Conservation (phyloP, 768 basidiomycete genomes). For the Suillus hirtellus region DNA sequence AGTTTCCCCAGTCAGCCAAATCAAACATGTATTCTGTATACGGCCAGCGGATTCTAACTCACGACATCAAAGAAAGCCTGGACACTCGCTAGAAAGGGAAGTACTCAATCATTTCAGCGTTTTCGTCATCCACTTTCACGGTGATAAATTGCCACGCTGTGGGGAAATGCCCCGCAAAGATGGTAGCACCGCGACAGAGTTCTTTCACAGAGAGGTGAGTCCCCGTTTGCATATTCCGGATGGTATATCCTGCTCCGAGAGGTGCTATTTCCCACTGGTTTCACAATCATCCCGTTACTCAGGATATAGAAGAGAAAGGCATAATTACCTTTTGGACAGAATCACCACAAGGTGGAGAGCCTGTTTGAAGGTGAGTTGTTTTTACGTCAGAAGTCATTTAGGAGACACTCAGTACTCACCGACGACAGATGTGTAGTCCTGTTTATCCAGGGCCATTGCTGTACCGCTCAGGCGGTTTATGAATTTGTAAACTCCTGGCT, state of each 20-base stretch:
- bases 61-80: neutral
- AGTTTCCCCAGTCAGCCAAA: slow-evolving; percentile 24
- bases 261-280: slow-evolving; percentile 32
- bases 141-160: slow-evolving; percentile 30
- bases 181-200: neutral
- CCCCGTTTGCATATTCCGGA: slow-evolving; percentile 33
- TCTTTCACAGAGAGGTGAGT: slow-evolving; percentile 28
- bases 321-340: slow-evolving; percentile 30
- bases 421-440: slow-evolving; percentile 17
- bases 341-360: slow-evolving; percentile 32
- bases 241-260: slow-evolving; percentile 29
- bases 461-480: slow-evolving; percentile 34
- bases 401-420: slow-evolving; percentile 21
- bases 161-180: slow-evolving; percentile 30
- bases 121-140: slow-evolving; percentile 28
- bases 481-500: slow-evolving; percentile 33
- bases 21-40: slow-evolving; percentile 28
- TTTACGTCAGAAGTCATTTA: slow-evolving; percentile 3
- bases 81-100: neutral
- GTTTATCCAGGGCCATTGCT: slow-evolving; percentile 29
- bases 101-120: slow-evolving; percentile 30
- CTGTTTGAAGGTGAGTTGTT: slow-evolving; percentile 12
- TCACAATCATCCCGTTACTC: neutral
- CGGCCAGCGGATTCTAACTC: slow-evolving; percentile 31
- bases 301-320: neutral